These are phyloP conservation scores for Colletotrichum sp. DNA, from an alignment of 2,329 filamentous ascomycete species.

Conservation along the genomic window DNA sequence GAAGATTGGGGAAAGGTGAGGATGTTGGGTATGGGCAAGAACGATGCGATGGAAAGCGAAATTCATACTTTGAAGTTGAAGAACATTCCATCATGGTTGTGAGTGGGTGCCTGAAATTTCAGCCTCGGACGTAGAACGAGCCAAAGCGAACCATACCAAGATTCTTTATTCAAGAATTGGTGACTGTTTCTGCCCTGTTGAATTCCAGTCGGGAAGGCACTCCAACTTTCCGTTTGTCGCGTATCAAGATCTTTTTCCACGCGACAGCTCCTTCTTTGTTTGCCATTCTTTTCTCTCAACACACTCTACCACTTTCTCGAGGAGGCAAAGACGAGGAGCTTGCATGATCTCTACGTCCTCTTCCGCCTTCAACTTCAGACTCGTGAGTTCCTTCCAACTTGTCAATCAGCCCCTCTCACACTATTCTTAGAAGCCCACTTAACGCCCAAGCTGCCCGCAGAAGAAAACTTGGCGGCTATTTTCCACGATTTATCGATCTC, in stretches of 20 bases:
- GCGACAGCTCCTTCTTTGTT: neutral
- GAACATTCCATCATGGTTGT: neutral
- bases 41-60: neutral
- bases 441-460: neutral
- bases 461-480: neutral
- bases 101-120: neutral
- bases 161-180: neutral
- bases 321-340: neutral
- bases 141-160: neutral
- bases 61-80: neutral
- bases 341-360: neutral
- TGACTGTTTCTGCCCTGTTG: neutral
- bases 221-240: neutral
- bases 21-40: neutral
- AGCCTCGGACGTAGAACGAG: neutral
- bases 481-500: neutral
- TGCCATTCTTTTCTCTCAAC: neutral
- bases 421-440: fast-evolving
- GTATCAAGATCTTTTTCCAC: neutral
- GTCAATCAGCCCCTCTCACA: neutral
- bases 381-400: neutral
- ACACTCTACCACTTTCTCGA: neutral
- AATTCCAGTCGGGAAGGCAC: neutral
- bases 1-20: neutral
- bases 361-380: neutral